Base-by-base conservation (phyloP, 768 basidiomycete genomes). In the Suillus americanus region DNA sequence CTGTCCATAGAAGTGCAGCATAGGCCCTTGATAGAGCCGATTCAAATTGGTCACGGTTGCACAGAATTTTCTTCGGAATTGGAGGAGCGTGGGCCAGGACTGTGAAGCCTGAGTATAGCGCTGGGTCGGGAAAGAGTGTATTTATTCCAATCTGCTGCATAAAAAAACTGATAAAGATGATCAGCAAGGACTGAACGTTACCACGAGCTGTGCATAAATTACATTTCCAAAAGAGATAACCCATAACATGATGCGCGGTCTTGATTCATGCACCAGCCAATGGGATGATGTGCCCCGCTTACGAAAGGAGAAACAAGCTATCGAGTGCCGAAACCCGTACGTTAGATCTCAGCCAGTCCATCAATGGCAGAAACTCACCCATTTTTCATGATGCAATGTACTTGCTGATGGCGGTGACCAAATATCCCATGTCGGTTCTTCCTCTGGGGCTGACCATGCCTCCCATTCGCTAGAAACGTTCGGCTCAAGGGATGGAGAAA, bases 1-100 rank as follows among this genome's bases (percentile, higher is more conserved):
- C 62, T 16, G 46, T 62, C 69, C 66, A 70, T 28, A 70, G 14
- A 13, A 53, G 35, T 5, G 48, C 30, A 37, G 69, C 69, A 16
- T 61, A 45, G 4, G 53, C 53, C 1, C 59, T 3, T 30, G 62
- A 61, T 45, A 70, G 35, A 12, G 16, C 56, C 3, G 55, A 28
- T 30, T 70, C 55, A 1, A 70, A 8, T 3, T 57, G 35, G 6
- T 35, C 35, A 16, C 30, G 60, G 30, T 12, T 61, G 14, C 43
- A 28, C 5, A 57, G 38, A 57, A 57, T 16, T 23, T 57, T 12
- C 18, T 2, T 18, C 18, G 56, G 56, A 40, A 2, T 23, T 40
- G 56, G 38, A 16, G 38, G 56, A 10, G 37, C 14, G 3, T 5
- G 1, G 14, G 1, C 0, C 14, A 16, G 9, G 23, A 38, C 37